Percentiles rank a stretch among this genome's conserved stretches.
Conservation (phyloP, 129 eudicot species). For the Arctium minus region DNA sequence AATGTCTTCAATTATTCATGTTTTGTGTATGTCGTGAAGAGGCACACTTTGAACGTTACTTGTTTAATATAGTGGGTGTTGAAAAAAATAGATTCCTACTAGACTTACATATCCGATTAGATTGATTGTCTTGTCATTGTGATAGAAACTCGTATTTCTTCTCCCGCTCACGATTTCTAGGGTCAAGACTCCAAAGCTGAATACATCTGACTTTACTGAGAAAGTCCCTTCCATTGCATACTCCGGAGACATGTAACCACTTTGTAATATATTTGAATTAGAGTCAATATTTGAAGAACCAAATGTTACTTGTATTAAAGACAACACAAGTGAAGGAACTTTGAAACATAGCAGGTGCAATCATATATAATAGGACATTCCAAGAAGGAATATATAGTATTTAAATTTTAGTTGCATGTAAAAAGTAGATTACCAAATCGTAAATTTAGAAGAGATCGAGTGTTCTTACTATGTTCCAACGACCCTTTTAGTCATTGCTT, state of each 20-base stretch:
- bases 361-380: no score
- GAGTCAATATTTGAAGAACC: neutral
- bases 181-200: conserved; percentile 37
- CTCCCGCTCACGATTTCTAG: conserved; percentile 40
- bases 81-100: neutral
- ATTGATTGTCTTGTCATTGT: conserved; percentile 29
- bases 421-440: neutral
- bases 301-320: no score
- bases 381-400: neutral
- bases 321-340: neutral
- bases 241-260: conserved; percentile 39
- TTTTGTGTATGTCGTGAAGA: no score
- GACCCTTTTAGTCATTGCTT: conserved; percentile 39
- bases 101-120: conserved; percentile 48
- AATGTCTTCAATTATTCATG: neutral
- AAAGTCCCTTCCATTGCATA: conserved; percentile 45
- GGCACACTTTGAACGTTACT: neutral
- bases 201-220: conserved; percentile 37
- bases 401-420: neutral
- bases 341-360: no score
- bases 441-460: no score
- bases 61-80: no score
- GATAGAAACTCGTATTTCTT: conserved; percentile 29
- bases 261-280: neutral
- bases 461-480: conserved; percentile 33